These are phyloP conservation scores for Fusarium sp. DNA, from an alignment of 2,329 filamentous ascomycete species.

Conservation along the genomic window DNA sequence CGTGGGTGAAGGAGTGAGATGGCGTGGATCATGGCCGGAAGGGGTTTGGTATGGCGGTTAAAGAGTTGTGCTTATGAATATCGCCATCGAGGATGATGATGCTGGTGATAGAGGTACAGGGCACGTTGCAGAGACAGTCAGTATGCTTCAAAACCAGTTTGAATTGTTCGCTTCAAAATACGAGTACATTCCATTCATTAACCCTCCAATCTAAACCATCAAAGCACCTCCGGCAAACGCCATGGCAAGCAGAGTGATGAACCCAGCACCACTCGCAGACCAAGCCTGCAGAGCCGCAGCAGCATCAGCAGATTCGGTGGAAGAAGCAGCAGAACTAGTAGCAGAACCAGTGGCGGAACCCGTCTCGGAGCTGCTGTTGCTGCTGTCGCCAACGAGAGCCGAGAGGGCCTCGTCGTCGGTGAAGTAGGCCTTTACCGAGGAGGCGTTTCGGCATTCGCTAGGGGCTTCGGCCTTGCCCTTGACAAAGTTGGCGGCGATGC, in stretches of 20 bases:
- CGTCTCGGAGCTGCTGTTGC: constrained; percentile 17
- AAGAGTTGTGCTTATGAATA: neutral
- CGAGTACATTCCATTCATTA: neutral
- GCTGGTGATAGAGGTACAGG: neutral
- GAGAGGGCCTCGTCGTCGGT: constrained; percentile 47
- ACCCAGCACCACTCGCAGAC: constrained; percentile 34
- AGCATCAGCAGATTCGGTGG: constrained; percentile 36
- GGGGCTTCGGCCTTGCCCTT: constrained; percentile 47
- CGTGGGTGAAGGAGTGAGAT: constrained; percentile 6
- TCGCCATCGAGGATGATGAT: neutral
- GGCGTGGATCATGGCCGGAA: constrained; percentile 32
- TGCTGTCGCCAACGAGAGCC: constrained; percentile 43
- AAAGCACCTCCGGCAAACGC: constrained; percentile 44
- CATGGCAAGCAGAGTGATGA: constrained; percentile 43
- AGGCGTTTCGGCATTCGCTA: constrained; percentile 50
- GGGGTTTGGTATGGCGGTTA: constrained; percentile 24
- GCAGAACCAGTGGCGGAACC: constrained; percentile 24
- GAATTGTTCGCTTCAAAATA: constrained; percentile 8
- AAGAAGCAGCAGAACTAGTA: constrained; percentile 34
- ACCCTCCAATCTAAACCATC: constrained; percentile 38
- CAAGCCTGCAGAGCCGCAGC: constrained; percentile 41
- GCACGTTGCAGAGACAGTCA: neutral
- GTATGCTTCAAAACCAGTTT: neutral
- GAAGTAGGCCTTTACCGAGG: constrained; percentile 46
- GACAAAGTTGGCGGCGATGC: constrained; percentile 64